These are phyloP conservation scores for Hericium coralloides DNA, from an alignment of 768 basidiomycete genomes.

Conservation along the genomic window DNA sequence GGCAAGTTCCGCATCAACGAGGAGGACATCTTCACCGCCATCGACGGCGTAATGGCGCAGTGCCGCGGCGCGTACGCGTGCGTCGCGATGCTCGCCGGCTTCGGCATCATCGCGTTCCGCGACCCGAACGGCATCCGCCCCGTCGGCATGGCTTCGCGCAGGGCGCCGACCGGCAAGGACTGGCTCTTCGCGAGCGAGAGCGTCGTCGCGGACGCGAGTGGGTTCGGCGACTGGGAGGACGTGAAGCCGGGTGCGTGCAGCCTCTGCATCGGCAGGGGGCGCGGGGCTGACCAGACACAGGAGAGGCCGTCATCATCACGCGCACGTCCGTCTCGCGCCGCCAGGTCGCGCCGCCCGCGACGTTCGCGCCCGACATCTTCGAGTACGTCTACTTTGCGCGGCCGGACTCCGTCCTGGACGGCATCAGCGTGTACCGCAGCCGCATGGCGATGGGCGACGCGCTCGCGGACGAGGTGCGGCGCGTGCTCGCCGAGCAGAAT, in stretches of 20 bases:
- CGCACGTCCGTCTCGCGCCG: conserved; percentile 67
- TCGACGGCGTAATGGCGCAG: conserved; percentile 81
- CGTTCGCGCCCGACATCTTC: conserved; percentile 96
- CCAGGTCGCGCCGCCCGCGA: conserved; percentile 56
- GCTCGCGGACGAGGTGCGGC: conserved; percentile 78
- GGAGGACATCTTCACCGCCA: conserved; percentile 96
- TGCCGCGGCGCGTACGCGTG: conserved; percentile 94
- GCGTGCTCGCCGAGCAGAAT: conserved; percentile 57
- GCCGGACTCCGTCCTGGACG: conserved; percentile 95
- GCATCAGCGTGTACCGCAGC: conserved; percentile 93
- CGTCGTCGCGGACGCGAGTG: conserved; percentile 89
- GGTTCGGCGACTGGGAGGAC: conserved; percentile 90
- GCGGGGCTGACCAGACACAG: conserved; percentile 27
- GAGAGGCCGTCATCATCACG: conserved; percentile 95
- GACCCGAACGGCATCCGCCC: conserved; percentile 98
- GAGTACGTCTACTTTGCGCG: conserved; percentile 98
- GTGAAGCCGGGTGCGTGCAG: conserved; percentile 69
- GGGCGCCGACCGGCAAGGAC: conserved; percentile 55
- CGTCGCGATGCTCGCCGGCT: conserved; percentile 98
- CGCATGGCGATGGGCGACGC: conserved; percentile 99
- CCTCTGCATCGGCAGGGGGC: background rate
- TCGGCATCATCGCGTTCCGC: conserved; percentile 95
- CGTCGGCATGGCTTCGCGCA: conserved; percentile 74
- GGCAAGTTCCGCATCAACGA: conserved; percentile 99
- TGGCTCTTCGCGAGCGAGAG: conserved; percentile 93